phyloP scores from a whole-genome alignment of 805 yeast genomes.

The Wickerhamomyces ciferrii region DNA sequence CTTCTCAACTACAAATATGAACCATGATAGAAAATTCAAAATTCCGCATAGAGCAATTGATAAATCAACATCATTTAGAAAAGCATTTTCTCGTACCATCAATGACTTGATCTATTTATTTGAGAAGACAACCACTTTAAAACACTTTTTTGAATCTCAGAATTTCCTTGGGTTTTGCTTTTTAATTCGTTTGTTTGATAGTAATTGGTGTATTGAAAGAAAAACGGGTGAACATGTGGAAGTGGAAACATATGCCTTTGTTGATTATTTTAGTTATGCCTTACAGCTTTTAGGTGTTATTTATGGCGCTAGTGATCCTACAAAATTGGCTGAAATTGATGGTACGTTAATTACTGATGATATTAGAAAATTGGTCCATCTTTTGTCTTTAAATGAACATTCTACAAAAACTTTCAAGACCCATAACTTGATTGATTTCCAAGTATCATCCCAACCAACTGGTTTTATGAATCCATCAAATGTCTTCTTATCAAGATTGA shows the following conservation, averaged over 20 bases:
- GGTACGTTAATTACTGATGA: constrained; percentile 7
- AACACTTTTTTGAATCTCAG: constrained; percentile 27
- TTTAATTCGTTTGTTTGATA: constrained; percentile 51
- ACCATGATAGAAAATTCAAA: not conserved
- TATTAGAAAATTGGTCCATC: constrained; percentile 28
- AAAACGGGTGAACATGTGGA: constrained; percentile 68
- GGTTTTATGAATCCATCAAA: constrained; percentile 60
- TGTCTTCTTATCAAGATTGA: constrained; percentile 39
- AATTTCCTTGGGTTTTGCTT: constrained; percentile 37
- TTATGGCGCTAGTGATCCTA: constrained; percentile 24
- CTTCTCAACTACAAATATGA: constrained; percentile 10
- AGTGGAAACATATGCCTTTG: constrained; percentile 46
- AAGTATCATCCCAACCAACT: constrained; percentile 43
- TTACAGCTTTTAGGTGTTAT: constrained; percentile 38
- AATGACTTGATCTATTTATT: constrained; percentile 13
- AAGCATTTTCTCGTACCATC: not conserved
- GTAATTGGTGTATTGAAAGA: constrained; percentile 48
- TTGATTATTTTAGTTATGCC: constrained; percentile 44
- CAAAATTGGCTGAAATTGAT: constrained; percentile 1
- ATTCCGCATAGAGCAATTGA: not conserved
- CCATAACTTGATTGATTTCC: constrained; percentile 26
- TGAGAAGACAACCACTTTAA: constrained; percentile 24
- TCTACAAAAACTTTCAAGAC: constrained; percentile 19
- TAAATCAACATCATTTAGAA: not conserved
- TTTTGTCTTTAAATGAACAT: constrained; percentile 1